These are phyloP conservation scores for Termitomyces eurrhizus DNA, from an alignment of 768 basidiomycete species.

Conservation along the genomic window DNA sequence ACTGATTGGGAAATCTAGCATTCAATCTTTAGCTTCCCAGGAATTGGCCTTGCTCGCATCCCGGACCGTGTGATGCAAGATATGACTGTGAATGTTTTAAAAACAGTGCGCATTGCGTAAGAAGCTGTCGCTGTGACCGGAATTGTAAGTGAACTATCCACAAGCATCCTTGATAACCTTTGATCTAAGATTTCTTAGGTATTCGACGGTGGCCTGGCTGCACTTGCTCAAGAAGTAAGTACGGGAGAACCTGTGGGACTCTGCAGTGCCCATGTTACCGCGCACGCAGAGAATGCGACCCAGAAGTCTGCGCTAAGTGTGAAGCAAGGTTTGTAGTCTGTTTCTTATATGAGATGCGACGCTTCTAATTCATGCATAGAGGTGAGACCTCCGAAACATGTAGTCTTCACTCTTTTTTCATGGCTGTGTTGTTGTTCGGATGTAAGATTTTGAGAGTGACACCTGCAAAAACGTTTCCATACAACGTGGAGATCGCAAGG, in stretches of 20 bases:
- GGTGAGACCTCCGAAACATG: constrained; percentile 7
- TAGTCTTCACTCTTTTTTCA: neutral
- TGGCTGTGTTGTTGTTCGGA: neutral
- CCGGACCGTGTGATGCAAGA: constrained; percentile 46
- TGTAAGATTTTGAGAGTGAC: constrained; percentile 24
- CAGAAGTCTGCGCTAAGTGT: constrained; percentile 55
- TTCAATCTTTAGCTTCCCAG: constrained; percentile 22
- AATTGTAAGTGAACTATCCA: constrained; percentile 41
- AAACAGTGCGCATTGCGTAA: constrained; percentile 51
- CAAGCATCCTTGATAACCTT: neutral
- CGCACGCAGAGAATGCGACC: constrained; percentile 61
- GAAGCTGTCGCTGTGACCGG: constrained; percentile 47
- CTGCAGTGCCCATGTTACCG: constrained; percentile 49
- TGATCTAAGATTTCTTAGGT: constrained; percentile 34
- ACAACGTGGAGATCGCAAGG: constrained; percentile 43
- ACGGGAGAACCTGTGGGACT: constrained; percentile 30
- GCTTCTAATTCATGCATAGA: constrained; percentile 9
- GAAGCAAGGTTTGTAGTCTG: constrained; percentile 37
- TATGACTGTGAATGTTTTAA: constrained; percentile 45
- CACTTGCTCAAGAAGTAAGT: constrained; percentile 32
- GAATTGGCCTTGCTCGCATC: constrained; percentile 50
- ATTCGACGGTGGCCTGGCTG: constrained; percentile 55
- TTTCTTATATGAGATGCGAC: neutral
- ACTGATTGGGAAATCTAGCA: neutral
- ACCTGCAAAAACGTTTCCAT: constrained; percentile 48